A percentile compares a stretch with the other conserved stretches of the same genome.
Evolutionary conservation across 345 rosid genomes (phyloP).

Genomic region (Syzygium aromaticum): DNA sequence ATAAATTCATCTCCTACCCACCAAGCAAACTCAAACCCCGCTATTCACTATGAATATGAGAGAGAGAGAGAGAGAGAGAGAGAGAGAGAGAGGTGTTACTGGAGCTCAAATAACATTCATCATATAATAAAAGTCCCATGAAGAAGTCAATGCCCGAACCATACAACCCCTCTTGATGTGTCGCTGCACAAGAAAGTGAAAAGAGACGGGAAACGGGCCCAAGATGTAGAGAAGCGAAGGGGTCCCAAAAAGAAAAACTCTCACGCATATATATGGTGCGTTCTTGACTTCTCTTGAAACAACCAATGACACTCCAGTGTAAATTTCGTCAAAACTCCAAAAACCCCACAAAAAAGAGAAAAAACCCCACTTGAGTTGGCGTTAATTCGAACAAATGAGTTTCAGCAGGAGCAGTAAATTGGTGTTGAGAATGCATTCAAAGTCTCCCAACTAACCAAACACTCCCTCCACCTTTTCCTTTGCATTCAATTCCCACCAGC

Average conservation of each 20-base stretch:
- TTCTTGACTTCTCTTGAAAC: slow-evolving; percentile 8
- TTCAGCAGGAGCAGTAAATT: background rate
- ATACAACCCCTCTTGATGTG: slow-evolving; percentile 1
- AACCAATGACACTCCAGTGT: background rate
- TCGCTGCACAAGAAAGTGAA: background rate
- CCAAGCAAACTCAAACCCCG: background rate
- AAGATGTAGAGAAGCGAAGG: background rate
- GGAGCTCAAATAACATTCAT: background rate
- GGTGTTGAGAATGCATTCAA: background rate
- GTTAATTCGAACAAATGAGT: background rate
- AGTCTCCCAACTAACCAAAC: slow-evolving; percentile 1
- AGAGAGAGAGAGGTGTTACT: background rate
- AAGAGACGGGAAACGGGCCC: background rate
- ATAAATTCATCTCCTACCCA: background rate
- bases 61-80: background rate
- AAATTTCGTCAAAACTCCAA: background rate
- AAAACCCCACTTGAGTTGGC: background rate
- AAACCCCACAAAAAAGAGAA: background rate
- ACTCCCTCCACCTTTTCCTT: background rate
- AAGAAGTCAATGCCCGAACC: slow-evolving; percentile 18
- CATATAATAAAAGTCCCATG: background rate
- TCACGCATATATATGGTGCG: slow-evolving; percentile 1
- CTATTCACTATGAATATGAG: background rate
- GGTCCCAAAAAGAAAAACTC: background rate
- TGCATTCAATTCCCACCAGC: background rate